Percentiles rank a stretch among this genome's conserved stretches.
Evolutionary conservation across 805 yeast genomes (phyloP).

Genomic region (Brettanomyces naardenensis): DNA sequence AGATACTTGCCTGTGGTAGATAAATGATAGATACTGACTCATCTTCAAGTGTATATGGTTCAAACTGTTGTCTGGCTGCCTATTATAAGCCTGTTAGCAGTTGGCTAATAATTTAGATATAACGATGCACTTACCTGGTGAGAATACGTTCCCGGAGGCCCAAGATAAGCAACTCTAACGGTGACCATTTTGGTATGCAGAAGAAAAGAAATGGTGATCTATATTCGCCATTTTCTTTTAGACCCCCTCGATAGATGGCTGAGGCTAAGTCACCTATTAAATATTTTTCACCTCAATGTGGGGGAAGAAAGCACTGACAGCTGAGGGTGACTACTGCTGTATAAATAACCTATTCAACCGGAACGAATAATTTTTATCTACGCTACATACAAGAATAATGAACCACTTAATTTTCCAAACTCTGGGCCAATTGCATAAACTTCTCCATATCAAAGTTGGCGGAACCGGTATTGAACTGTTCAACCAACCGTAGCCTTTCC

Average conservation of each 20-base stretch:
- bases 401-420: constrained; percentile 48
- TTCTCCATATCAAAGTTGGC: constrained; percentile 56
- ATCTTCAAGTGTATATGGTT: constrained; percentile 12
- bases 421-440: constrained; percentile 66
- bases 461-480: constrained; percentile 64
- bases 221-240: too few relatives aligned
- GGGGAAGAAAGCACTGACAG: too few relatives aligned
- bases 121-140: constrained; percentile 53
- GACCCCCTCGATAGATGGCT: too few relatives aligned
- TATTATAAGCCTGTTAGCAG: constrained; percentile 7
- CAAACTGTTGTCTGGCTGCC: constrained; percentile 43
- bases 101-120: background rate
- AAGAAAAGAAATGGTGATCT: background rate
- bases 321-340: too few relatives aligned
- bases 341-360: too few relatives aligned
- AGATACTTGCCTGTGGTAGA: constrained; percentile 35
- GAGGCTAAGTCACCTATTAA: too few relatives aligned
- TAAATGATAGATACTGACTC: constrained; percentile 16
- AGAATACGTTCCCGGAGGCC: constrained; percentile 90
- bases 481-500: constrained; percentile 50
- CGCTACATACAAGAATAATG: too few relatives aligned
- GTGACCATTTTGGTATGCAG: background rate
- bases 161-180: constrained; percentile 62
- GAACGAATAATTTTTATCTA: too few relatives aligned
- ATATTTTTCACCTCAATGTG: too few relatives aligned